phyloP scores from a whole-genome alignment of 2,329 filamentous ascomycete genomes.

The Paramyrothecium roridum region DNA sequence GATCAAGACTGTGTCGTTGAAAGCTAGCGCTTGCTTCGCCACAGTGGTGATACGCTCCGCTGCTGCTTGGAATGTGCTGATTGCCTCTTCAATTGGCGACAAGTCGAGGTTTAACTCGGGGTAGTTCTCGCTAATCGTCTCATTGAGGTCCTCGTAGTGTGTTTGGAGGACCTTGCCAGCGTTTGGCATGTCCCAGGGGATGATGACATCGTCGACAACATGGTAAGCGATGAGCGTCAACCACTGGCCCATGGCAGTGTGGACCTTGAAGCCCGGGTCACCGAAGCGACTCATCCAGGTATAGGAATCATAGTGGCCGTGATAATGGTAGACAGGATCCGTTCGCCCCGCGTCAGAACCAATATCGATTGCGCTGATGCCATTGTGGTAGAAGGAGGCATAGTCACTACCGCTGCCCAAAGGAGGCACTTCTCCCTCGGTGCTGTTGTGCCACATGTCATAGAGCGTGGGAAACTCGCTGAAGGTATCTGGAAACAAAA shows the following conservation, averaged over 20 bases:
- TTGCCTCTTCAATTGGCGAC: not conserved
- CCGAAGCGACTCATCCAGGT: conserved; percentile 50
- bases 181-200: conserved; percentile 9
- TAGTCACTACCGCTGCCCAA: conserved; percentile 1
- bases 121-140: not conserved
- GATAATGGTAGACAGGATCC: conserved; percentile 1
- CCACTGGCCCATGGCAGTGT: conserved; percentile 43
- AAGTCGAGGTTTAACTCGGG: not conserved
- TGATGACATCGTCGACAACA: conserved; percentile 1
- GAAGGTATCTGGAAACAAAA: conserved; percentile 12
- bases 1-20: conserved; percentile 1
- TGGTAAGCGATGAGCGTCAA: conserved; percentile 9
- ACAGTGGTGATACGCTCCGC: not conserved
- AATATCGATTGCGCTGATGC: conserved; percentile 2
- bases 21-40: not conserved
- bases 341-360: conserved; percentile 6
- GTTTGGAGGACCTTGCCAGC: conserved; percentile 11
- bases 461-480: conserved; percentile 11
- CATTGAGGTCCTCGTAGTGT: conserved; percentile 1
- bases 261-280: conserved; percentile 46
- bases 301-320: conserved; percentile 21
- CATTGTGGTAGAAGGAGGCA: conserved; percentile 1
- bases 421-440: conserved; percentile 5
- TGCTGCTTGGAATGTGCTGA: not conserved
- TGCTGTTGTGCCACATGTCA: conserved; percentile 13